A percentile compares a stretch with the other conserved stretches of the same genome.
These are phyloP conservation scores for Yarrowia alimentaria DNA, from an alignment of 805 yeast species.

Conservation along the genomic window DNA sequence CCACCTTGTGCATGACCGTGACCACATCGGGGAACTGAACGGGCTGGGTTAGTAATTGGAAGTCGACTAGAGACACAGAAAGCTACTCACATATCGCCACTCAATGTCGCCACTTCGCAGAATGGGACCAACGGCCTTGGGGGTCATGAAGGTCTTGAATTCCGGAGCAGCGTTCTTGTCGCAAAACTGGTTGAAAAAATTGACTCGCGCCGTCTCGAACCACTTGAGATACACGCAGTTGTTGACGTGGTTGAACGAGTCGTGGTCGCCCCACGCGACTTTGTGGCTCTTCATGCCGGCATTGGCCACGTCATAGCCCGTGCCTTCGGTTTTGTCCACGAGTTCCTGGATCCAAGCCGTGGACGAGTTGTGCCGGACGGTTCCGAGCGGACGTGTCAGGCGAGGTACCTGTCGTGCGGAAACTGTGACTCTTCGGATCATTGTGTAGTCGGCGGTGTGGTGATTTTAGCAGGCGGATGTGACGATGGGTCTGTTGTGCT, in stretches of 20 bases:
- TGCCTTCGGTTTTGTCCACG: slow-evolving; percentile 33
- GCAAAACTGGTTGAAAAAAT: slow-evolving; percentile 32
- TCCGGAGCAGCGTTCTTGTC: slow-evolving; percentile 28
- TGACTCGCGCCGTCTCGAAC: slow-evolving; percentile 40
- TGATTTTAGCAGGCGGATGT: too few species aligned
- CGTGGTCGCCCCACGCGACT: slow-evolving; percentile 38
- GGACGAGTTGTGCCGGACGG: slow-evolving; percentile 7
- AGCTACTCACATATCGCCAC: slow-evolving; percentile 36
- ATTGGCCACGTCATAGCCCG: slow-evolving; percentile 31
- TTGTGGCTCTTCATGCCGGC: slow-evolving; percentile 33
- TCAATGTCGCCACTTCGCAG: slow-evolving; percentile 37
- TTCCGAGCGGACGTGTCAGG: too few species aligned
- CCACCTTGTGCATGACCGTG: slow-evolving; percentile 37
- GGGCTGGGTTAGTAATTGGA: slow-evolving; percentile 30
- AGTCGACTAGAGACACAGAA: neutral
- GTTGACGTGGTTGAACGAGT: slow-evolving; percentile 39
- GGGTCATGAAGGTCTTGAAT: slow-evolving; percentile 32
- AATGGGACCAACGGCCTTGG: slow-evolving; percentile 37
- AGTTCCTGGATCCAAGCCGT: slow-evolving; percentile 34
- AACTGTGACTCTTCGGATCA: too few species aligned
- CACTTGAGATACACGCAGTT: slow-evolving; percentile 39
- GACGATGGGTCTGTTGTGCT: too few species aligned
- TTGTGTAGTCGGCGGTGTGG: too few species aligned
- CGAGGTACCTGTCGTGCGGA: too few species aligned
- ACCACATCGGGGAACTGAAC: slow-evolving; percentile 38